phyloP scores from a whole-genome alignment of 768 basidiomycete species.

The Lactarius sanguifluus region DNA sequence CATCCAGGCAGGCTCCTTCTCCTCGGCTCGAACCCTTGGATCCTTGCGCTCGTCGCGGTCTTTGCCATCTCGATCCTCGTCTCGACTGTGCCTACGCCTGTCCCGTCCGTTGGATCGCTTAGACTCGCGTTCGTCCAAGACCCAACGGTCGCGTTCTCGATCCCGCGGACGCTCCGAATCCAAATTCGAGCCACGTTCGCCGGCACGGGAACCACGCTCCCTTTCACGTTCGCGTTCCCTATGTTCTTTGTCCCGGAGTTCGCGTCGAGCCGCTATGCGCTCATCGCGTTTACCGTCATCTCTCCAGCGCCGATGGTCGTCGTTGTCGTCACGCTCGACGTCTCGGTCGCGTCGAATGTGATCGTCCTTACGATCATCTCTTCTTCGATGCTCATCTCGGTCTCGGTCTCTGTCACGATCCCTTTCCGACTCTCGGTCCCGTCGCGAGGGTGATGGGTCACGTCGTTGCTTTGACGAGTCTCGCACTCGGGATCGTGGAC shows the following conservation, averaged over 20 bases:
- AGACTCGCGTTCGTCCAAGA: conserved; percentile 67
- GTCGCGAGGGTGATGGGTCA: conserved; percentile 52
- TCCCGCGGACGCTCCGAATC: conserved; percentile 35
- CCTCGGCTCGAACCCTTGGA: conserved; percentile 57
- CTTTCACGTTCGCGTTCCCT: conserved; percentile 43
- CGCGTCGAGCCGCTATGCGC: conserved; percentile 60
- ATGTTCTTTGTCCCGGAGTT: conserved; percentile 43
- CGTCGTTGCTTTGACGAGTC: conserved; percentile 62
- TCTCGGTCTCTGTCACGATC: conserved; percentile 37
- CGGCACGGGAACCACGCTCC: conserved; percentile 41
- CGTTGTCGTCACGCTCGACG: conserved; percentile 52
- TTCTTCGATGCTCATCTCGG: conserved; percentile 42
- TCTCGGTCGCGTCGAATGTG: conserved; percentile 41
- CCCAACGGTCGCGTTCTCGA: conserved; percentile 52
- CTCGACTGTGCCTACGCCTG: conserved; percentile 52
- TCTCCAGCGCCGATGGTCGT: conserved; percentile 75
- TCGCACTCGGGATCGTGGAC: conserved; percentile 60
- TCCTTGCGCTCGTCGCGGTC: conserved; percentile 50
- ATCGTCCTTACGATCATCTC: conserved; percentile 44
- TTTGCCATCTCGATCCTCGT: conserved; percentile 43
- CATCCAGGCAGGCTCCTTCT: conserved; percentile 94
- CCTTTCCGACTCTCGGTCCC: conserved; percentile 39
- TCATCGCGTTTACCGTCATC: conserved; percentile 84
- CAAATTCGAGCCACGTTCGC: conserved; percentile 25
- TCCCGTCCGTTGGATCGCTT: conserved; percentile 64